Base-by-base conservation (phyloP, 129 eudicot species). In the Calendula officinalis region DNA sequence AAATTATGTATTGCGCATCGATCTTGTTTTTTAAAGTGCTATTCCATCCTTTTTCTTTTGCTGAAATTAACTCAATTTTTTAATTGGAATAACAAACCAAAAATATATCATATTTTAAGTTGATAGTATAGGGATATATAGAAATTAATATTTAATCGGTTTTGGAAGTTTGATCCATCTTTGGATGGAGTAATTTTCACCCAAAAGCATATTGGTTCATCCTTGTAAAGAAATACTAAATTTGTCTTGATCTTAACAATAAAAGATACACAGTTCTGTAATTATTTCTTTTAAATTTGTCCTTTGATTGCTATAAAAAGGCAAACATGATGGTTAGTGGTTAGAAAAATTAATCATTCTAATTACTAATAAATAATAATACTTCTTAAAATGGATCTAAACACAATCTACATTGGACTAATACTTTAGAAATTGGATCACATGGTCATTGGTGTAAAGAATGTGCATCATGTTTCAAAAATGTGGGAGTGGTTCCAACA, bases 371-470 rank as follows among this genome's bases (percentile, higher is more conserved):
- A 75, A 48, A 68, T 73, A 40, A 15, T 64, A 33, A 30, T 65
- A 38, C 48, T 56, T 74, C 13, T 39, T 22, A 61, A 39, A 56
- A 15, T 66, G 42, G 67, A 76, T 62, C 78, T 40, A 67, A 57
- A 30, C 17, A 46, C 66, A 60, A 60, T 67, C 79, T 51, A 51
- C 57, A 52, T 61, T 44, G 64, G 62, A 62, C 40, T 66, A 66
- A 37, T 65, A 73, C 56, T 65, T 37, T 73, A 56, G 40, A 56
- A 41, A 15, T 33, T 67, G 45, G 73, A 51, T 74, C 78, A 74
- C 73, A 74, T 74, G 78, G 78, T 58, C 54, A 16, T 66, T 48
- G 47, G 48, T 74, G 73, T 68, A 66, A 58, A 74, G 62, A 66
- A 57, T 58, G 59, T 66, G 66, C 74, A 14, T 69, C 39, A 56